A percentile compares a stretch with the other conserved stretches of the same genome.
Conservation (phyloP, 2,329 filamentous ascomycete genomes). For the Ophiognomonia clavigignenti-juglandacearum region DNA sequence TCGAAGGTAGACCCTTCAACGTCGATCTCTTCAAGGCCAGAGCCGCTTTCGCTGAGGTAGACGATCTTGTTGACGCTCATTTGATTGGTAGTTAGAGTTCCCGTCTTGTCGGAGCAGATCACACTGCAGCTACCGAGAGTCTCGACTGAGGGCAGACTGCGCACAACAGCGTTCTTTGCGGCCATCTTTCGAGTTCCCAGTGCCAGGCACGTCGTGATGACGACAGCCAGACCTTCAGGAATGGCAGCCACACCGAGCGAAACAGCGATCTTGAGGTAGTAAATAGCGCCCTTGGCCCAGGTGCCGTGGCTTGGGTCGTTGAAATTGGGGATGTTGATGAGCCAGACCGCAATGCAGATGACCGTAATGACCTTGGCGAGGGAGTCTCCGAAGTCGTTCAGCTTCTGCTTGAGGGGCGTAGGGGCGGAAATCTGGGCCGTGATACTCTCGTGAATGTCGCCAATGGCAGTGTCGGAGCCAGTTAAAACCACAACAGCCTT, state of each 20-base stretch:
- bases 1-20: conserved; percentile 92
- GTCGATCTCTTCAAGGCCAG: conserved; percentile 75
- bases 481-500: conserved; percentile 88
- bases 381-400: conserved; percentile 95
- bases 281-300: conserved; percentile 96
- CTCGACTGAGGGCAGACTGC: conserved; percentile 93
- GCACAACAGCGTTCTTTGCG: conserved; percentile 93
- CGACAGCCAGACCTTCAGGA: conserved; percentile 92
- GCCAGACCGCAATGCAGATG: conserved; percentile 94
- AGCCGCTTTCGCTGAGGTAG: conserved; percentile 70
- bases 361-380: conserved; percentile 97
- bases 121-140: conserved; percentile 98
- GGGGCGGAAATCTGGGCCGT: conserved; percentile 96
- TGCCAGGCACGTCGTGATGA: conserved; percentile 97
- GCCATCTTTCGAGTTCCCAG: conserved; percentile 98
- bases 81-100: conserved; percentile 95
- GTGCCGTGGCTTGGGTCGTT: conserved; percentile 88
- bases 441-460: conserved; percentile 98
- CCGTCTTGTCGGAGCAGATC: conserved; percentile 99
- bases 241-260: conserved; percentile 97
- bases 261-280: conserved; percentile 98
- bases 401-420: conserved; percentile 95
- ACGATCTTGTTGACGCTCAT: conserved; percentile 97
- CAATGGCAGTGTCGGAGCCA: conserved; percentile 86
- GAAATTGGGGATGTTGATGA: conserved; percentile 98